These are phyloP conservation scores for Alloteropsis semialata DNA, from an alignment of 176 grass and related monocot genomes.

Conservation along the genomic window DNA sequence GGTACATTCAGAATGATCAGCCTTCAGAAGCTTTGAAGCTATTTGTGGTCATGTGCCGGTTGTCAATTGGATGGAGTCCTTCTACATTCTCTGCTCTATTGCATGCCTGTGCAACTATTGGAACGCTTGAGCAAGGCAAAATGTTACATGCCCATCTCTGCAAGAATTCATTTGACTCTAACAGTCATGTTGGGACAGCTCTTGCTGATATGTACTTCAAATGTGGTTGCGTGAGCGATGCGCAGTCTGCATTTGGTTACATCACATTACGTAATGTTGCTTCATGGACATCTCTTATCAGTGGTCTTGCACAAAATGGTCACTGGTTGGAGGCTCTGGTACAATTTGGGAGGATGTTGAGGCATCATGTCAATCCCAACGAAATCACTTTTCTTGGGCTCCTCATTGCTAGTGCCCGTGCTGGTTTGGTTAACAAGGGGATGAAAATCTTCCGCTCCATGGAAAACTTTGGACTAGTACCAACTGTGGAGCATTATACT, in stretches of 20 bases:
- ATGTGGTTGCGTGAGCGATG: conserved; percentile 53
- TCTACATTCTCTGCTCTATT: conserved; percentile 58
- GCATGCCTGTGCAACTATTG: conserved; percentile 40
- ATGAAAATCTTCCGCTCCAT: conserved; percentile 49
- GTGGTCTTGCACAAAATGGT: conserved; percentile 60
- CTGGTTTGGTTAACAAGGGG: conserved; percentile 42
- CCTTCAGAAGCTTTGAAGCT: conserved; percentile 52
- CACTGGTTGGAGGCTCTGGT: conserved; percentile 47
- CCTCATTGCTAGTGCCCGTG: conserved; percentile 41
- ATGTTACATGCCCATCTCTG: conserved; percentile 51
- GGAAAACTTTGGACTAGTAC: conserved; percentile 40
- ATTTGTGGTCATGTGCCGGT: conserved; percentile 38
- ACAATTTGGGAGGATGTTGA: conserved; percentile 56
- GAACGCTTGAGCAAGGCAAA: conserved; percentile 56
- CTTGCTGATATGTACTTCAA: conserved; percentile 65
- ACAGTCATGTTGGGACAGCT: conserved; percentile 50
- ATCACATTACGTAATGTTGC: conserved; percentile 46
- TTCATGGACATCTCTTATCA: conserved; percentile 63
- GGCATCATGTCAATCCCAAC: conserved; percentile 45
- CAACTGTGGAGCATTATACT: conserved; percentile 50
- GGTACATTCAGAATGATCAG: conserved; percentile 46
- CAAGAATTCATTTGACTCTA: conserved; percentile 44
- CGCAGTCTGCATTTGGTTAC: conserved; percentile 29
- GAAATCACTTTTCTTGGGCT: conserved; percentile 53
- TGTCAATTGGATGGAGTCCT: conserved; percentile 41